Base-by-base conservation (phyloP, 108 stramenopile species). In the Phaeodactylum tricornutum region DNA sequence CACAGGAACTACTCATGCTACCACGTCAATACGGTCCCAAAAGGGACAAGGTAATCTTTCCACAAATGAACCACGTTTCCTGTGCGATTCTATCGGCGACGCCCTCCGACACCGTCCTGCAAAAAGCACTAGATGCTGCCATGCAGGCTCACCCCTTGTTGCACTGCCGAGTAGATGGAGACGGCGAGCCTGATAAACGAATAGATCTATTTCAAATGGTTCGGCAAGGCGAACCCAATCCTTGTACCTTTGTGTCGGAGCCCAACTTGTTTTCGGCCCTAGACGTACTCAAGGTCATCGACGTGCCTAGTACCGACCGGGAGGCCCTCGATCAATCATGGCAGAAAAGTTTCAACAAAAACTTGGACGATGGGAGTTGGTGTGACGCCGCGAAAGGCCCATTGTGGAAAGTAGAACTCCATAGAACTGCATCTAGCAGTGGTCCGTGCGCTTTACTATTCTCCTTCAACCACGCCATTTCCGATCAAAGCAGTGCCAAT, bases 141-240 rank as follows among this genome's bases (percentile, higher is more conserved):
- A 84, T 84, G 80, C 44, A 68, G 35, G 65, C 83, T 1, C 89
- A 84, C 59, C 85, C 82, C n/a, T 38, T 92, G 21, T 43, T 82
- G 15, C 50, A 74, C 0, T 67, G 55, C 43, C 53, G 55, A 27
- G 59, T 87, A 0, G 76, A 81, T 25, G 87, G 87, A 8, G 64
- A 70, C 46, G 87, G 87, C 3, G 83, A 87, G 54, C 84, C 82
- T 3, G 70, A 64, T 1, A 65, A 79, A 55, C 51, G 89, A 0
- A 92, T 84, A 43, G 89, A 92, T 66, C 42, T 77, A 29, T 72
- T 83, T 26, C 78, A 84, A 57, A 92, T 92, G 89, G 89, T 92
- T 0, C 71, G 89, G 7, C 65, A 72, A 40, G 84, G 84, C 19
- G 79, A 91, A 15, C 79, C 84, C 16, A 57, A 79, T 59, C 89